These are phyloP conservation scores for Spongospora subterranea DNA, from an alignment of 208 protist genomes.

Conservation along the genomic window DNA sequence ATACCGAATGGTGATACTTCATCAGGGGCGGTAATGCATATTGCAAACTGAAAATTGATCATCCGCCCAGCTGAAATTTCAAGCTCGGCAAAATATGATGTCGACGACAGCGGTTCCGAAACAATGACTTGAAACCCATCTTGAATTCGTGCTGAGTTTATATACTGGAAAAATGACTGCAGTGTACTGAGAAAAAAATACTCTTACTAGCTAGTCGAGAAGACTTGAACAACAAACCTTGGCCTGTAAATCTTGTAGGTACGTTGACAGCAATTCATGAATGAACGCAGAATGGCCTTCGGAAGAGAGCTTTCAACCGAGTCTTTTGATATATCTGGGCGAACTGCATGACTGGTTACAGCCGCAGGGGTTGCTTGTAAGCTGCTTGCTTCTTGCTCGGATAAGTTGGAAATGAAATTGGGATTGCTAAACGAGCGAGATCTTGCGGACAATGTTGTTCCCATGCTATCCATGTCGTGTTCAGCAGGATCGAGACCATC, in stretches of 20 bases:
- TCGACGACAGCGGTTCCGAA: neutral
- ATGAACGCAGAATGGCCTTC: slow-evolving; percentile 13
- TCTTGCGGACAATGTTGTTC: neutral
- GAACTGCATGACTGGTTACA: too few species aligned
- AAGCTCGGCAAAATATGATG: neutral
- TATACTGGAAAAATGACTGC: neutral
- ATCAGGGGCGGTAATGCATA: neutral
- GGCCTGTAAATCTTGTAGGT: neutral
- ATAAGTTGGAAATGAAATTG: too few species aligned
- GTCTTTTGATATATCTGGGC: neutral
- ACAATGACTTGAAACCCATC: neutral
- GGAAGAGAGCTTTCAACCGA: neutral
- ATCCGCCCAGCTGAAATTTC: neutral
- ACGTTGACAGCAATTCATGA: slow-evolving; percentile 16
- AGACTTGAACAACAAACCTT: neutral
- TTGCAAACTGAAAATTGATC: slow-evolving; percentile 16
- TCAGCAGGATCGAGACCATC: too few species aligned
- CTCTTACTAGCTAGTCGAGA: neutral
- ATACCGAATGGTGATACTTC: neutral
- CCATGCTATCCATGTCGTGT: too few species aligned
- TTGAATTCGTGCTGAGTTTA: neutral
- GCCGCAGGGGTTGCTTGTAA: too few species aligned
- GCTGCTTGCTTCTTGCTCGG: too few species aligned
- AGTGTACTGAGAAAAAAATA: neutral
- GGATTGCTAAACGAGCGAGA: slow-evolving; percentile 20